Base-by-base conservation (phyloP, 2,329 filamentous ascomycete species). In the Alternaria consortialis region DNA sequence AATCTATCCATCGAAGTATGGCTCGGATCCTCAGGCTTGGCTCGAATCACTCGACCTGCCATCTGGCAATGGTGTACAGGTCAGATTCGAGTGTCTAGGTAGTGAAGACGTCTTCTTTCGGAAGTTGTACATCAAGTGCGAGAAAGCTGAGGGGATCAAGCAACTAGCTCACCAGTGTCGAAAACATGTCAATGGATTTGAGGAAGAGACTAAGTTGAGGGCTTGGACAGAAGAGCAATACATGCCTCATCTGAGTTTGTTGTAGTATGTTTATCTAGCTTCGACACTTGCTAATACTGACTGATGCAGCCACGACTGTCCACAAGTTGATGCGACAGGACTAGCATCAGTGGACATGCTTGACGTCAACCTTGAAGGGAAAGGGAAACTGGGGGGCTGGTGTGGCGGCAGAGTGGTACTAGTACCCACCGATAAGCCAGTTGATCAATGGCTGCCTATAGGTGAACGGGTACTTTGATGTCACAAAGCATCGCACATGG, bases 231-330 rank as follows among this genome's bases (percentile, higher is more conserved):
- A 74, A 7, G 63, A 74, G 31, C 52, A 55, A 34, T 82, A 77
- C 58, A 64, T 60, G 53, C 80, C 80, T 37, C 80, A 82, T 73
- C 63, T 78, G 46, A 80, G 78, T 61, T 62, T 82, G 55, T 63
- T 82, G 56, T 81, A 81, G 79, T 81, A 68, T 68, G 79, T 77
- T 60, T 47, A 31, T 37, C 17, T 4, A 67, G 76, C 75, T 63
- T 39, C 23, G 5, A 40, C 36, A 34, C 40, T 20, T 8, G 34
- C 9, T 4, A 15, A 25, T n/a, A 27, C 42, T 57, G 9, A 60
- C 12, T 15, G 15, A 40, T 23, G 15, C 31, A 76, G 74, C 54
- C 71, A 77, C 36, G 70, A 74, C 23, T 72, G 73, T 46, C 63
- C 70, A 3, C 62, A 52, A 25, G 55, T 79, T 17, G 64, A 66